Percentiles rank a stretch among this genome's conserved stretches.
phyloP scores from a whole-genome alignment of 2,329 filamentous ascomycete genomes.

The Phyllosticta capitalensis region DNA sequence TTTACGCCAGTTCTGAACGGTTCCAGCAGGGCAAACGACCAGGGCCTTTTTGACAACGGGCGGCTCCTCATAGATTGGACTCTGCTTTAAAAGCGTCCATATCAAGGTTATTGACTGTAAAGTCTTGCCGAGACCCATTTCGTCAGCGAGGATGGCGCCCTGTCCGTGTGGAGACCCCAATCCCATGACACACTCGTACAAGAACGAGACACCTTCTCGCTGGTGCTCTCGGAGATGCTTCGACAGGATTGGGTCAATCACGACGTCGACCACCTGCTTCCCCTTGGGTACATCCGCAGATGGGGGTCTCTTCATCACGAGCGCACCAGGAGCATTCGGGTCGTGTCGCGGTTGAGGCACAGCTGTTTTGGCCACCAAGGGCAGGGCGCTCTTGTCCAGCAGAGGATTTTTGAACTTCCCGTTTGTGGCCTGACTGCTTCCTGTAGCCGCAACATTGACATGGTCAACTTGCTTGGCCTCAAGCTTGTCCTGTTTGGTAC shows the following conservation, averaged over 20 bases:
- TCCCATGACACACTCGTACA: conserved; percentile 71
- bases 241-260: conserved; percentile 57
- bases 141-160: conserved; percentile 63
- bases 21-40: conserved; percentile 62
- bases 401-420: conserved; percentile 53
- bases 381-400: conserved; percentile 42
- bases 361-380: conserved; percentile 35
- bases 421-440: conserved; percentile 24
- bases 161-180: conserved; percentile 56
- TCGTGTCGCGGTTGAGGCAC: conserved; percentile 56
- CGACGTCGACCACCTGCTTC: conserved; percentile 61
- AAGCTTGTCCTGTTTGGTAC: conserved; percentile 23
- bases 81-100: conserved; percentile 66
- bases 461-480: conserved; percentile 31
- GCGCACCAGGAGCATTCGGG: conserved; percentile 47
- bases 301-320: conserved; percentile 52
- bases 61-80: conserved; percentile 49
- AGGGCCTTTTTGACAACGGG: conserved; percentile 61
- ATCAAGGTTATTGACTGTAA: conserved; percentile 61
- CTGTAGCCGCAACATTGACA: conserved; percentile 29
- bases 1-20: conserved; percentile 64
- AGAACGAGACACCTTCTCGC: conserved; percentile 57
- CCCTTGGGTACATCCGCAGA: conserved; percentile 47
- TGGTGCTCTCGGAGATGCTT: conserved; percentile 59
- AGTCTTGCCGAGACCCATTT: conserved; percentile 69